phyloP scores from a whole-genome alignment of 1,284 basidiomycete genomes.

The Ganoderma sinense region DNA sequence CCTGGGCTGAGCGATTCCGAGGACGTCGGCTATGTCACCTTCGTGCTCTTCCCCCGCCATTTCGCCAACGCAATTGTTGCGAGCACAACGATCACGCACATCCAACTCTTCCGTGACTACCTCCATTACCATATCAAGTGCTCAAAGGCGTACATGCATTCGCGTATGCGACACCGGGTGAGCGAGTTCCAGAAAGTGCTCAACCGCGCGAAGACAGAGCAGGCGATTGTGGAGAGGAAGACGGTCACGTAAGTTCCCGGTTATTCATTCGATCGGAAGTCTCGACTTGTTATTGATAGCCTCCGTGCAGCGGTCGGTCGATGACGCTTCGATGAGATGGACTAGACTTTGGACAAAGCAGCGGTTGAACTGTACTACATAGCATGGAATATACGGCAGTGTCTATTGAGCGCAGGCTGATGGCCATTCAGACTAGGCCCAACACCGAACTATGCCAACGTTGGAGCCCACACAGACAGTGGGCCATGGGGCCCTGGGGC shows the following conservation, averaged over 20 bases:
- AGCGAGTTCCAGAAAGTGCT: slow-evolving; percentile 98
- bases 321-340: slow-evolving; percentile 26
- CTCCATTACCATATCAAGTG: slow-evolving; percentile 99
- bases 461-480: not conserved
- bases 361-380: slow-evolving; percentile 11
- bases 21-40: slow-evolving; percentile 98
- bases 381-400: slow-evolving; percentile 7
- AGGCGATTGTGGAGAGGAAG: slow-evolving; percentile 85
- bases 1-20: slow-evolving; percentile 85
- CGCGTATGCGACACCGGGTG: slow-evolving; percentile 94
- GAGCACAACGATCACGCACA: slow-evolving; percentile 90
- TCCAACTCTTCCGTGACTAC: slow-evolving; percentile 98
- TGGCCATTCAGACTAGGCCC: not conserved
- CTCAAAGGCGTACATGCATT: slow-evolving; percentile 99
- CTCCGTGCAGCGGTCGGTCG: slow-evolving; percentile 25
- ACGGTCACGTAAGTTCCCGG: slow-evolving; percentile 79
- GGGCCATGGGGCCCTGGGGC: not conserved
- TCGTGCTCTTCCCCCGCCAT: slow-evolving; percentile 97
- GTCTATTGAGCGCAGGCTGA: not conserved
- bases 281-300: not conserved
- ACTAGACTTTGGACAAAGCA: slow-evolving; percentile 1
- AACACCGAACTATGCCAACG: not conserved
- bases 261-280: not conserved
- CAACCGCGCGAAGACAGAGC: slow-evolving; percentile 98
- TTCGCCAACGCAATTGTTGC: slow-evolving; percentile 82